These are phyloP conservation scores for Beauveria rudraprayagi DNA, from an alignment of 2,329 filamentous ascomycete genomes.

Conservation along the genomic window DNA sequence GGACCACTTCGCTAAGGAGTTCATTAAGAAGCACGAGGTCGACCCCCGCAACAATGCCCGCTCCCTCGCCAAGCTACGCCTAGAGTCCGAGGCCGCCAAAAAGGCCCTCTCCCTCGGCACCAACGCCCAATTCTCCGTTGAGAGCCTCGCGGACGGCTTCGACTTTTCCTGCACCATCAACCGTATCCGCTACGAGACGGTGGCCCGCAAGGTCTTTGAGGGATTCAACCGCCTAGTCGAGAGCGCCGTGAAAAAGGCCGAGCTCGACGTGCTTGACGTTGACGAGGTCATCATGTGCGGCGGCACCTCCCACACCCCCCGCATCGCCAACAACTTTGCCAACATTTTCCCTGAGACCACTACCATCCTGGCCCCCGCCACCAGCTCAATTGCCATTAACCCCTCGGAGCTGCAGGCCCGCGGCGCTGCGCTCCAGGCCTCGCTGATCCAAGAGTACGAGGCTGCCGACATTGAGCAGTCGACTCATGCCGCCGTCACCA, in stretches of 20 bases:
- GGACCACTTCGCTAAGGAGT: constrained; percentile 97
- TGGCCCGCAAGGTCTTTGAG: constrained; percentile 77
- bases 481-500: constrained; percentile 89
- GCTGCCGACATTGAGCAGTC: constrained; percentile 90
- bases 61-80: constrained; percentile 82
- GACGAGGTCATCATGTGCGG: constrained; percentile 92
- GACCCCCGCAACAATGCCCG: constrained; percentile 78
- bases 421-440: constrained; percentile 92
- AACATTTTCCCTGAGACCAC: constrained; percentile 76
- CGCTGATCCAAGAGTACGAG: constrained; percentile 90
- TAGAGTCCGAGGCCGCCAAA: constrained; percentile 86
- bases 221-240: constrained; percentile 82
- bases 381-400: constrained; percentile 72
- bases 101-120: constrained; percentile 82
- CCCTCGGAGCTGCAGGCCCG: constrained; percentile 83
- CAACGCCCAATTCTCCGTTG: constrained; percentile 86
- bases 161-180: constrained; percentile 93
- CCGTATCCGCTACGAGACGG: constrained; percentile 83
- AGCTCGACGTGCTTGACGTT: constrained; percentile 83
- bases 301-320: constrained; percentile 86
- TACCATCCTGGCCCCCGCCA: constrained; percentile 73
- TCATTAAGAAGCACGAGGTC: constrained; percentile 89
- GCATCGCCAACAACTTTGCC: constrained; percentile 75
- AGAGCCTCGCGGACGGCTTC: constrained; percentile 79
- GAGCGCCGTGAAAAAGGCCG: constrained; percentile 82